Evolutionary conservation across 176 grass and related monocot species (phyloP).

Genomic region (Aegilops longissima): DNA sequence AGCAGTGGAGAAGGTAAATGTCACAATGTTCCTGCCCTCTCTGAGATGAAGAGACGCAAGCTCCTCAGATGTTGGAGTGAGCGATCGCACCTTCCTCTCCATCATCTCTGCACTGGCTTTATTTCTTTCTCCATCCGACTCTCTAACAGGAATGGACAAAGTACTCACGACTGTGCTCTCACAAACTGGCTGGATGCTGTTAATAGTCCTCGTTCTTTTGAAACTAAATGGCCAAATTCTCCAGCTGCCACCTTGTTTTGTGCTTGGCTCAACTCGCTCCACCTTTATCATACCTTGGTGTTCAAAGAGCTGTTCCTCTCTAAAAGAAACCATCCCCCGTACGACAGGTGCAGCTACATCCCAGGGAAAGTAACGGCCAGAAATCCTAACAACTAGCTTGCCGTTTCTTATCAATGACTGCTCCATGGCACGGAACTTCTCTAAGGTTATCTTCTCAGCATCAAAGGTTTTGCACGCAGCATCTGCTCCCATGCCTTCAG

Average conservation of each 20-base stretch:
- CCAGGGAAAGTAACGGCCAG: conserved; percentile 79
- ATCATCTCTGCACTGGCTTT: conserved; percentile 38
- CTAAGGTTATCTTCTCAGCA: conserved; percentile 72
- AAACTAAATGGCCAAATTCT: conserved; percentile 90
- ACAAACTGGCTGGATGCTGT: conserved; percentile 23
- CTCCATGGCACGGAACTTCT: conserved; percentile 69
- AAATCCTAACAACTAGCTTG: conserved; percentile 79
- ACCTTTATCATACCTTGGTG: conserved; percentile 81
- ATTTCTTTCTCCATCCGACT: conserved; percentile 37
- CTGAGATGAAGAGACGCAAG: conserved; percentile 83
- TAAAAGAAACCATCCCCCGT: conserved; percentile 68
- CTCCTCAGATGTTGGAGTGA: conserved; percentile 77
- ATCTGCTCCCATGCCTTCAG: conserved; percentile 83
- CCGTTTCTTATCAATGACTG: conserved; percentile 65
- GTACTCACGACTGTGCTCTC: conserved; percentile 35
- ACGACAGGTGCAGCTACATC: conserved; percentile 62
- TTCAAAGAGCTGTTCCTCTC: conserved; percentile 65
- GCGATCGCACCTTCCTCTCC: conserved; percentile 60
- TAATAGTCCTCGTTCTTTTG: conserved; percentile 68
- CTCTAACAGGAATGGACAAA: conserved; percentile 21
- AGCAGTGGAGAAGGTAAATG: conserved; percentile 88
- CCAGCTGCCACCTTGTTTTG: conserved; percentile 64
- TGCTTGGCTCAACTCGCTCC: conserved; percentile 50
- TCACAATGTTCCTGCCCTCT: conserved; percentile 77
- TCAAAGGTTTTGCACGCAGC: conserved; percentile 79